Base-by-base conservation (phyloP, 2,329 filamentous ascomycete genomes). In the Stagonosporopsis rhizophila region DNA sequence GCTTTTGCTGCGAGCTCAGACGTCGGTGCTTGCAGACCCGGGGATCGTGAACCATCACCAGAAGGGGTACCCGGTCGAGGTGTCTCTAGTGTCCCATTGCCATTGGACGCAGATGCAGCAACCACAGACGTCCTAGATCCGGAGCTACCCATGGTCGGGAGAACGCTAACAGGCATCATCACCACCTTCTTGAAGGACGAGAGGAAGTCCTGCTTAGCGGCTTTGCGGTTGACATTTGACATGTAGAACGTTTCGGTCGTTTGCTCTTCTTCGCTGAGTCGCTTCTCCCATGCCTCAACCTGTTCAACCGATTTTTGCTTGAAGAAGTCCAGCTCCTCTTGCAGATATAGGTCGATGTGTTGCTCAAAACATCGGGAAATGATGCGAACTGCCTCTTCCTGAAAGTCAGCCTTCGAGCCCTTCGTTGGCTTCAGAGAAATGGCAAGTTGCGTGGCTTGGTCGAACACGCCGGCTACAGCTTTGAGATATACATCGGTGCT, bases 161-260 rank as follows among this genome's bases (percentile, higher is more conserved):
- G 81, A 8, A 92, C 94, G 48, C 91, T 96, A 44, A 99, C 94
- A 2, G 95, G 95, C 88, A 96, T 96, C 93, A 99, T 97, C 62
- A 99, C 91, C 8, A 99, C 95, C 76, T 98, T 98, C 72, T 92
- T 97, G 82, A 99, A 99, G 0, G 93, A 96, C 41, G 89, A 95
- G 59, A 99, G 74, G 68, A 99, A 99, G 73, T 99, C 95, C 65
- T 92, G 91, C 78, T 99, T 99, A 61, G 96, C 95, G 1, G 92
- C 95, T 73, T 96, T 92, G 23, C 95, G 86, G 72, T 94, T 97
- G 70, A 98, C 87, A 73, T 92, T 97, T 22, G 89, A 90, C 94
- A 98, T 97, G 78, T 92, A 95, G 72, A 96, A 96, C 0, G 91
- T 95, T 77, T 99, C 95, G 0, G 91, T 88, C 2, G 89, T 90